phyloP scores from a whole-genome alignment of 2,329 filamentous ascomycete genomes.

The Calonectria crousiana region DNA sequence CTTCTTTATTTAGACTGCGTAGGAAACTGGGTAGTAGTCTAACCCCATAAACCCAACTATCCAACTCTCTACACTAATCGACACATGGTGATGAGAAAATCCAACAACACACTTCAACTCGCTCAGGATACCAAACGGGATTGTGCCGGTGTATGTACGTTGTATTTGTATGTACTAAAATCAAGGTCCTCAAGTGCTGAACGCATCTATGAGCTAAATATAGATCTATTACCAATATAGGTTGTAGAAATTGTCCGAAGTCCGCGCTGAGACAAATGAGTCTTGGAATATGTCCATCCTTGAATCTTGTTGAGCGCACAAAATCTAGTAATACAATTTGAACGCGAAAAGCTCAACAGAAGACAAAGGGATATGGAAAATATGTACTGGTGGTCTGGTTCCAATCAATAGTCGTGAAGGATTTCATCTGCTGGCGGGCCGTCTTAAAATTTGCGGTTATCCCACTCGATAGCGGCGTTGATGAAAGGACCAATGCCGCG shows the following conservation, averaged over 20 bases:
- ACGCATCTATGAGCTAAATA: background rate
- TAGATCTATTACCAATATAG: background rate
- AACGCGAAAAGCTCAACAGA: background rate
- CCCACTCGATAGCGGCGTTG: slow-evolving; percentile 46
- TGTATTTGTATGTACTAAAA: background rate
- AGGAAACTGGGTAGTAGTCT: background rate
- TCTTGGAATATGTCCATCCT: background rate
- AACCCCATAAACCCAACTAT: background rate
- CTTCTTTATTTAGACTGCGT: background rate
- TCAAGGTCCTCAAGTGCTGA: background rate
- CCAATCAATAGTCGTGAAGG: background rate
- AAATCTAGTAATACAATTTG: background rate
- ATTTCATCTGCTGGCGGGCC: background rate
- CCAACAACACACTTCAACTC: background rate
- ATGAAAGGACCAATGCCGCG: slow-evolving; percentile 47
- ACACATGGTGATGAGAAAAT: background rate
- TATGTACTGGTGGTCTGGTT: background rate
- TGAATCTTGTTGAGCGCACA: background rate
- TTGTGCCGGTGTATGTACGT: background rate
- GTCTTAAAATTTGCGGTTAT: slow-evolving; percentile 24
- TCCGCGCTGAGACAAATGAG: background rate
- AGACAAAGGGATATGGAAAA: background rate
- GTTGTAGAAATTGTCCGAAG: background rate
- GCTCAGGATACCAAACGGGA: background rate
- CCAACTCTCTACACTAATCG: background rate